These are phyloP conservation scores for Colletotrichum cuscutae DNA, from an alignment of 2,329 filamentous ascomycete genomes.

Conservation along the genomic window DNA sequence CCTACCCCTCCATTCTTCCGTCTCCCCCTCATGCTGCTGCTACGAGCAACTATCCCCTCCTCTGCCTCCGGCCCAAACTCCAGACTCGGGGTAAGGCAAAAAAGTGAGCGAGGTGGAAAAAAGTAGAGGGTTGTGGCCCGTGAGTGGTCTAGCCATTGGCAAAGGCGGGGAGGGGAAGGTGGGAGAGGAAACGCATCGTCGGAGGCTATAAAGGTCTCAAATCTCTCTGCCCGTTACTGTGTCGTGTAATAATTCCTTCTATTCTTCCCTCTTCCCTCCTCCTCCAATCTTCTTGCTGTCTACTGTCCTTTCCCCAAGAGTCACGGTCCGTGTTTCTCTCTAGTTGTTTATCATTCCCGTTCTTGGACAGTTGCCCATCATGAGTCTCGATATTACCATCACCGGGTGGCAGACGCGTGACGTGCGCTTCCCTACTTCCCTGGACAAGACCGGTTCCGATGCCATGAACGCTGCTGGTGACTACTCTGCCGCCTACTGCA, in stretches of 20 bases:
- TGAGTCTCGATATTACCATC: conserved; percentile 71
- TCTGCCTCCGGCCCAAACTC: conserved; percentile 22
- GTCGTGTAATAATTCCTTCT: background rate
- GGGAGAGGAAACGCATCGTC: background rate
- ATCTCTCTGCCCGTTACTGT: background rate
- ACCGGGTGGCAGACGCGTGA: conserved; percentile 78
- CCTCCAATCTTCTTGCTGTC: background rate
- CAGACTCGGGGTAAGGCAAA: conserved; percentile 20
- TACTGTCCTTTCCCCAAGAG: background rate
- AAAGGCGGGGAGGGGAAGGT: conserved; percentile 5
- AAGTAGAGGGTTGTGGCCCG: conserved; percentile 14
- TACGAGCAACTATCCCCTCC: background rate
- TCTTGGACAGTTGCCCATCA: conserved; percentile 37
- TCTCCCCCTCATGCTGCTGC: conserved; percentile 12
- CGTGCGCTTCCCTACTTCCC: conserved; percentile 87
- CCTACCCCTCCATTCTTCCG: conserved; percentile 5
- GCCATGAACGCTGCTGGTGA: conserved; percentile 96
- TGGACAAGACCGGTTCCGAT: conserved; percentile 96
- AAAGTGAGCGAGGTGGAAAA: conserved; percentile 16
- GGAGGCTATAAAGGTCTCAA: conserved; percentile 25
- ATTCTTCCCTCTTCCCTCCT: background rate
- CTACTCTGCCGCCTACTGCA: conserved; percentile 95
- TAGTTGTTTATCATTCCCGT: background rate
- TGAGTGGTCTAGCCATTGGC: conserved; percentile 7
- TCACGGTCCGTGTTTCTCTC: background rate